Evolutionary conservation across 2,329 filamentous ascomycete genomes (phyloP).

Genomic region (Paraconiothyrium sp.): DNA sequence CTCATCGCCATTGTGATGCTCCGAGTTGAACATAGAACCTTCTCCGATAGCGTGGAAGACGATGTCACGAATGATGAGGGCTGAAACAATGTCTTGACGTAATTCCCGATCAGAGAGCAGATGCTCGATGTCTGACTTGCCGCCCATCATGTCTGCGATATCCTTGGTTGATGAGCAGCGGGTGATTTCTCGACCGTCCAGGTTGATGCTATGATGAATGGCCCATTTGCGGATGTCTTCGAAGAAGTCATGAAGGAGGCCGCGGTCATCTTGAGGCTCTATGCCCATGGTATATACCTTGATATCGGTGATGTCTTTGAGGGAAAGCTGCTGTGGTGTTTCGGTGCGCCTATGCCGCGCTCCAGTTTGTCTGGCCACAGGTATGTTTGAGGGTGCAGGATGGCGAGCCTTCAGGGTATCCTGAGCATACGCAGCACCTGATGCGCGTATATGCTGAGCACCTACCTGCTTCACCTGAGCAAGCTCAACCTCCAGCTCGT

Average conservation of each 20-base stretch:
- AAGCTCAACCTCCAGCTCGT: slow-evolving; percentile 6
- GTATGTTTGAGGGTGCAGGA: not conserved
- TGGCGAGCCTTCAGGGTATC: not conserved
- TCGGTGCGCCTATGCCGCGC: slow-evolving; percentile 29
- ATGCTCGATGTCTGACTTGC: slow-evolving; percentile 16
- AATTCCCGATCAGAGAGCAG: slow-evolving; percentile 25
- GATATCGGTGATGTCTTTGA: slow-evolving; percentile 16
- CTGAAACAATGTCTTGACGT: slow-evolving; percentile 24
- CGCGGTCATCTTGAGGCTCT: slow-evolving; percentile 28
- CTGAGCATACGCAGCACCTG: not conserved
- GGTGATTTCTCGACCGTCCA: slow-evolving; percentile 15
- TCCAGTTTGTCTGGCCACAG: not conserved
- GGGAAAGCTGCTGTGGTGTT: slow-evolving; percentile 28
- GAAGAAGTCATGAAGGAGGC: slow-evolving; percentile 34
- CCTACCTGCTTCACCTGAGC: not conserved
- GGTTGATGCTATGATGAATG: slow-evolving; percentile 13
- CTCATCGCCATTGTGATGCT: slow-evolving; percentile 15
- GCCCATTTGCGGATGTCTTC: slow-evolving; percentile 32
- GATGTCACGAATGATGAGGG: slow-evolving; percentile 24
- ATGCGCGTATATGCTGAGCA: not conserved
- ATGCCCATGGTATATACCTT: slow-evolving; percentile 30
- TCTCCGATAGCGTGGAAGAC: slow-evolving; percentile 25
- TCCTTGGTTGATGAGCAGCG: slow-evolving; percentile 8
- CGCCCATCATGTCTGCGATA: slow-evolving; percentile 11
- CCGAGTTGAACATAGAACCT: slow-evolving; percentile 22